phyloP scores from a whole-genome alignment of 2,329 filamentous ascomycete species.

The Esteya vermicola region DNA sequence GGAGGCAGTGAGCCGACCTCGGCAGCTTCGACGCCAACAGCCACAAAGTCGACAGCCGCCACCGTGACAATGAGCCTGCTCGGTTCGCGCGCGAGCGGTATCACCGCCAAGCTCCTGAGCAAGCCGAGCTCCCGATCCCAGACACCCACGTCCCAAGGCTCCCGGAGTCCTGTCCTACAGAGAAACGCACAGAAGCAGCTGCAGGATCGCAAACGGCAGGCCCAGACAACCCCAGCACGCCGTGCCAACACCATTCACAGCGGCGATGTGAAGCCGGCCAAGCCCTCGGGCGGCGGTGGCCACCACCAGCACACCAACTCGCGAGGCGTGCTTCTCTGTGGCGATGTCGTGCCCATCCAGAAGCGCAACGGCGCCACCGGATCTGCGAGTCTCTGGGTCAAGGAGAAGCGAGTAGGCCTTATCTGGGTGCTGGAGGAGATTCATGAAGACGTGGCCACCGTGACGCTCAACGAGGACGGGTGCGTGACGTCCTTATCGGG shows the following conservation, averaged over 20 bases:
- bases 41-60: slow-evolving; percentile 23
- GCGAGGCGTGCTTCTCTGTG: slow-evolving; percentile 69
- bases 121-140: slow-evolving; percentile 55
- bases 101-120: slow-evolving; percentile 77
- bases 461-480: slow-evolving; percentile 67
- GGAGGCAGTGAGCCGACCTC: not conserved
- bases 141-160: slow-evolving; percentile 15
- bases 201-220: too few relatives aligned
- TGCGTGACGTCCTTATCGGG: slow-evolving; percentile 56
- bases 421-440: slow-evolving; percentile 99
- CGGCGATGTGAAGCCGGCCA: slow-evolving; percentile 37
- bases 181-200: slow-evolving; percentile 16
- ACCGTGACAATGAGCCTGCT: slow-evolving; percentile 37
- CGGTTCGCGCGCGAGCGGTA: slow-evolving; percentile 56
- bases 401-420: slow-evolving; percentile 83
- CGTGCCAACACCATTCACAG: slow-evolving; percentile 51
- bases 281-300: slow-evolving; percentile 33
- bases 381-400: slow-evolving; percentile 94
- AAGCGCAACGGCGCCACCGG: slow-evolving; percentile 88
- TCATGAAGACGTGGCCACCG: slow-evolving; percentile 73
- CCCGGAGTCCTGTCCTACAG: not conserved
- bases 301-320: slow-evolving; percentile 64
- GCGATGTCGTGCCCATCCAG: slow-evolving; percentile 95
- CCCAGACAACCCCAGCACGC: too few relatives aligned
- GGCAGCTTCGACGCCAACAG: slow-evolving; percentile 16